A percentile compares a stretch with the other conserved stretches of the same genome.
Evolutionary conservation across 768 basidiomycete species (phyloP).

Genomic region (Cystofilobasidium bisporidii): DNA sequence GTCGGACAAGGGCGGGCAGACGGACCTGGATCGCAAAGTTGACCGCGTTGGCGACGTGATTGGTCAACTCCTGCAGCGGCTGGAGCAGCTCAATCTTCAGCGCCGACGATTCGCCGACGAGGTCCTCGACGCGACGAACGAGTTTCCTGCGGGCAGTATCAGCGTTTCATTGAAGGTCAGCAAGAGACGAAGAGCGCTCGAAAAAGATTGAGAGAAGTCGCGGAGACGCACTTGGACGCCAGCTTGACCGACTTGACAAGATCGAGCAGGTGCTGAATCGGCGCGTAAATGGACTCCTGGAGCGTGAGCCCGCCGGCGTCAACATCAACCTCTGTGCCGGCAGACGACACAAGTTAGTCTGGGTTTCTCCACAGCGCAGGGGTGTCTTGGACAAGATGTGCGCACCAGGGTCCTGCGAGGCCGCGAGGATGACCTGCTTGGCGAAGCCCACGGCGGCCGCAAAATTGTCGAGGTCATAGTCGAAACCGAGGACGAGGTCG

Average conservation of each 20-base stretch:
- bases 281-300: slow-evolving; percentile 65
- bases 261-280: slow-evolving; percentile 70
- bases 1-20: too few relatives aligned
- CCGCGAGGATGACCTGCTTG: slow-evolving; percentile 68
- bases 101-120: slow-evolving; percentile 60
- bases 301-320: slow-evolving; percentile 69
- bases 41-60: slow-evolving; percentile 60
- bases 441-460: slow-evolving; percentile 81
- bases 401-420: slow-evolving; percentile 67
- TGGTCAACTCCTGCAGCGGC: slow-evolving; percentile 33
- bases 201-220: too few relatives aligned
- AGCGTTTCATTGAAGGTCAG: too few relatives aligned
- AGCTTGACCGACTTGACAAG: slow-evolving; percentile 71
- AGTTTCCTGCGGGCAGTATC: slow-evolving; percentile 61
- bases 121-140: slow-evolving; percentile 70
- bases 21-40: slow-evolving; percentile 83
- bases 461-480: slow-evolving; percentile 88
- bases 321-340: slow-evolving; percentile 54
- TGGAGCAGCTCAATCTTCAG: slow-evolving; percentile 45
- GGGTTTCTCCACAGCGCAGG: too few relatives aligned
- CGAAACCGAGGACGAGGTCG: slow-evolving; percentile 68
- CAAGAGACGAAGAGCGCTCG: neutral
- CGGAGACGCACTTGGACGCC: slow-evolving; percentile 62
- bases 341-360: too few relatives aligned
- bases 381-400: slow-evolving; percentile 22